Evolutionary conservation across 805 yeast species (phyloP), one percentile per base, ranked within the genome.

Genomic region (Candida pini): DNA sequence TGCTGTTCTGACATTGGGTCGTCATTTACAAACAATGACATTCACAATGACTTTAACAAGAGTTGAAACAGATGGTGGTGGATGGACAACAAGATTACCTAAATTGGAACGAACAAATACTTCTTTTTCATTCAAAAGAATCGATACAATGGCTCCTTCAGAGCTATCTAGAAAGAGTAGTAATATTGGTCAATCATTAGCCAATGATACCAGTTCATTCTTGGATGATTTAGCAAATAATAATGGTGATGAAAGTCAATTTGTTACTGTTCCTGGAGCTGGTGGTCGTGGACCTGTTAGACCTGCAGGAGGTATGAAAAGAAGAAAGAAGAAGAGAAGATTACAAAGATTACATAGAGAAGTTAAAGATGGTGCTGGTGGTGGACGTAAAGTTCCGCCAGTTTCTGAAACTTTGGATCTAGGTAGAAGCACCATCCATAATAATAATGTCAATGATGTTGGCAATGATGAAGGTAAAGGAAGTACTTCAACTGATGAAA

Each of bases 41-140:
- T 76, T 90, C 49, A 84, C 96, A 2, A 84, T 89, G 81, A 76
- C 97, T 0, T 81, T 86, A 54, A 87, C 96, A 15, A 74, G 76
- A 18, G 76, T 74, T 17, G 80, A 78, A 58, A 65, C 56, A 61
- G 68, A 26, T 64, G 71, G 45, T 66, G 82, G 19, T 84, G 97
- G 96, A 6, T 92, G 98, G 97, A 76, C 89, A 66, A 71, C 78
- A 35, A 78, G 96, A 58, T 69, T 90, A 47, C 96, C 95, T 21
- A 74, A 81, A 28, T 64, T 86, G 55, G 92, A 82, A 34, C 74
- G 72, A 35, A 63, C 68, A 10, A 83, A 88, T 6, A 73, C 89
- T 19, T 77, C 92, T 1, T 78, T 84, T 47, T 86, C 96, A 2
- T 69, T 89, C 41, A 89, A 82, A 40, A 72, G 95, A 50, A 73